Percentiles rank a stretch among this genome's conserved stretches.
Evolutionary conservation across 768 basidiomycete genomes (phyloP).

Genomic region (Calocera cornea): DNA sequence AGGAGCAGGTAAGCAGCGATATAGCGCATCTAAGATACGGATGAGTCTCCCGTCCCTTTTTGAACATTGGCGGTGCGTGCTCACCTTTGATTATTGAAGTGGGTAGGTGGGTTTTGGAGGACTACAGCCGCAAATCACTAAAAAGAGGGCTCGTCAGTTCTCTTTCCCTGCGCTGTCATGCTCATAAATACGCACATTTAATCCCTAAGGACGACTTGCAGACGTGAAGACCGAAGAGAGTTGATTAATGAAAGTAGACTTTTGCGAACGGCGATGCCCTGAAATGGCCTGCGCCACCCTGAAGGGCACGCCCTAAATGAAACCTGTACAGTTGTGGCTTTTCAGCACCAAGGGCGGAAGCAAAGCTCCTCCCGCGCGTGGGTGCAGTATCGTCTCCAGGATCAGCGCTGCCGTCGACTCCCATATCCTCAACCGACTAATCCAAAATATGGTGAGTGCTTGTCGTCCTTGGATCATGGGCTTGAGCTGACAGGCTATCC

Average conservation of each 20-base stretch:
- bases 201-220: conserved; percentile 89
- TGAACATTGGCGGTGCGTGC: conserved; percentile 12
- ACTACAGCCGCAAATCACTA: conserved; percentile 89
- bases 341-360: background rate
- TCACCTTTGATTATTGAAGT: conserved; percentile 32
- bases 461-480: background rate
- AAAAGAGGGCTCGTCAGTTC: background rate
- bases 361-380: background rate
- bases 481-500: conserved; percentile 9
- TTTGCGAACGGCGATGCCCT: background rate
- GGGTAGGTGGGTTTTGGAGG: conserved; percentile 22
- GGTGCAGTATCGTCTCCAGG: background rate
- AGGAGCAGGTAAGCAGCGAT: conserved; percentile 96
- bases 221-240: conserved; percentile 23
- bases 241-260: background rate
- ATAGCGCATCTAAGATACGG: conserved; percentile 52
- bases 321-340: conserved; percentile 3
- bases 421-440: conserved; percentile 18
- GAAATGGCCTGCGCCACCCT: background rate
- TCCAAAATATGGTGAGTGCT: conserved; percentile 23
- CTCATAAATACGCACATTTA: conserved; percentile 41
- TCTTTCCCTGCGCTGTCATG: background rate
- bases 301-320: background rate
- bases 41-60: background rate
- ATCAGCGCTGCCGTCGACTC: conserved; percentile 9